These are phyloP conservation scores for Trichoderma gamsii DNA, from an alignment of 495 filamentous ascomycete genomes.

Conservation along the genomic window DNA sequence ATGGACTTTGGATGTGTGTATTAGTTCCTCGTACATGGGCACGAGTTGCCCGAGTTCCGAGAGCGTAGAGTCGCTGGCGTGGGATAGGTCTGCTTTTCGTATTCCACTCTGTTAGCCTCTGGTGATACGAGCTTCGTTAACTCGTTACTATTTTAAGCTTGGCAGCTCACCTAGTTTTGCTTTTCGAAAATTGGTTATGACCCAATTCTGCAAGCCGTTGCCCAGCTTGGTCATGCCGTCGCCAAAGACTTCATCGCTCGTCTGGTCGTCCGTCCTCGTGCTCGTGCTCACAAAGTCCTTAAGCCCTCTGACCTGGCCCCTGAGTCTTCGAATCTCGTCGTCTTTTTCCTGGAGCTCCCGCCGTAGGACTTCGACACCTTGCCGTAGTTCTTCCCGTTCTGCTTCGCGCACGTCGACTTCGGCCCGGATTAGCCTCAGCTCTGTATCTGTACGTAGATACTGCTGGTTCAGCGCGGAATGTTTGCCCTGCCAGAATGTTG, in stretches of 20 bases:
- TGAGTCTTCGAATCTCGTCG: conserved; percentile 37
- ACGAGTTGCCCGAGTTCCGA: conserved; percentile 38
- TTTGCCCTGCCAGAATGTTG: conserved; percentile 44
- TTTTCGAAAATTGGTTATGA: conserved; percentile 48
- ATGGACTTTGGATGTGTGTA: conserved; percentile 42
- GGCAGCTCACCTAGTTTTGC: conserved; percentile 41
- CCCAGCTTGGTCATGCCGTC: conserved; percentile 42
- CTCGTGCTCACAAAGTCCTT: conserved; percentile 52
- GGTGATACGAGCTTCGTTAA: neutral
- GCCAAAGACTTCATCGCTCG: conserved; percentile 49
- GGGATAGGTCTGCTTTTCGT: conserved; percentile 31
- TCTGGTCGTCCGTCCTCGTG: conserved; percentile 41
- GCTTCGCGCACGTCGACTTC: conserved; percentile 35
- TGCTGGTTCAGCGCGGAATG: conserved; percentile 38
- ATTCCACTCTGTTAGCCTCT: neutral
- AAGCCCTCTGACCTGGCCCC: conserved; percentile 44
- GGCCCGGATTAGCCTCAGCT: conserved; percentile 36
- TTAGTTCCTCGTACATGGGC: conserved; percentile 46
- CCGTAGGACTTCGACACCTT: conserved; percentile 35
- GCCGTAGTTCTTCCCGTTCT: conserved; percentile 35
- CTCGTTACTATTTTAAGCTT: neutral
- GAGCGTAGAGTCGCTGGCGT: conserved; percentile 29
- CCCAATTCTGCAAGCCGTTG: conserved; percentile 54
- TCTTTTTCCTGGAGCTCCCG: conserved; percentile 35
- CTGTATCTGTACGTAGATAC: conserved; percentile 36